Conservation (phyloP, 164 flowering plant genomes). For the Tetrastigma voinierianum region DNA sequence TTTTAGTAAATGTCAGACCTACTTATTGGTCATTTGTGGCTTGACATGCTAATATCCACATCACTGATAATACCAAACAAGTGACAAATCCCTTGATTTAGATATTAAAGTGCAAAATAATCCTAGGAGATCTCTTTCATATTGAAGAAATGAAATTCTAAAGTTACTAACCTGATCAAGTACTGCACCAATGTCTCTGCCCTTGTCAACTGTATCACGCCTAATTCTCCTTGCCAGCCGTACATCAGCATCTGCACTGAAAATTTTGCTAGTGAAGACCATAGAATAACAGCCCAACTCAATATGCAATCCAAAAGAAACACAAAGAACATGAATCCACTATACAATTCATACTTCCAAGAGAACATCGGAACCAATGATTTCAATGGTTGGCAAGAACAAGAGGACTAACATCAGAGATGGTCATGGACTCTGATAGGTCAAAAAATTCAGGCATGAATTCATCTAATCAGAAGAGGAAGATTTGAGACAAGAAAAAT, state of each 20-base stretch:
- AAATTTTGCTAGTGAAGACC: constrained; percentile 35
- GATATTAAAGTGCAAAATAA: constrained; percentile 1
- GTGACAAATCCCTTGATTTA: background rate
- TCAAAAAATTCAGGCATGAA: too few species aligned
- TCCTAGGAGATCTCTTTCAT: background rate
- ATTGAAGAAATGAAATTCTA: background rate
- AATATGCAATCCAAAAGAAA: background rate
- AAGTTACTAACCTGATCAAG: constrained; percentile 63
- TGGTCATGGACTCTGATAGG: too few species aligned
- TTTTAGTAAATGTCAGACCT: too few species aligned
- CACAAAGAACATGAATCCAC: background rate
- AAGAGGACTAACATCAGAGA: too few species aligned
- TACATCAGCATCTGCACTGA: constrained; percentile 88
- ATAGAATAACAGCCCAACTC: constrained; percentile 12
- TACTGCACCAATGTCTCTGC: constrained; percentile 61
- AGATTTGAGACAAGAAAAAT: too few species aligned
- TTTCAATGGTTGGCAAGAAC: background rate
- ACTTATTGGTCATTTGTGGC: too few species aligned
- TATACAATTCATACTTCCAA: background rate
- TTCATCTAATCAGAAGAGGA: too few species aligned
- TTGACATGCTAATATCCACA: too few species aligned
- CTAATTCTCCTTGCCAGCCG: constrained; percentile 82
- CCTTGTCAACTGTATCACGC: constrained; percentile 78
- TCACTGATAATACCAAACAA: too few species aligned
- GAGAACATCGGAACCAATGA: background rate